Conservation (phyloP, 1,284 basidiomycete genomes). For the Ustilago vetiveriae region DNA sequence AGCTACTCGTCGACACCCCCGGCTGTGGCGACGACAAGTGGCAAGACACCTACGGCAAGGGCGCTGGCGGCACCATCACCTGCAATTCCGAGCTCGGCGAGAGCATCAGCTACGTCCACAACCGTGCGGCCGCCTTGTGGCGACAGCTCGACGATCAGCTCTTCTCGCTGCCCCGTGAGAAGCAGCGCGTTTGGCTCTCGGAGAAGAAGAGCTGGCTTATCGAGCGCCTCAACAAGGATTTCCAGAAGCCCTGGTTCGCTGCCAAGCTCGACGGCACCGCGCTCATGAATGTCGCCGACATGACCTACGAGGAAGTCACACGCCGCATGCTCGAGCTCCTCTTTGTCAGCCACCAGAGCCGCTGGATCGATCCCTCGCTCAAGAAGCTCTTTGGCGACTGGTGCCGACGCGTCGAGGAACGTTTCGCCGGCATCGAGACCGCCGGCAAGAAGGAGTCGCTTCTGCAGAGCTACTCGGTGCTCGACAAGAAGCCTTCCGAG, state of each 20-base stretch:
- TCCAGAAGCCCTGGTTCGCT: conserved; percentile 76
- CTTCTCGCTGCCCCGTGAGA: conserved; percentile 93
- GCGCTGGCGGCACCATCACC: conserved; percentile 90
- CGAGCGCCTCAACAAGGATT: conserved; percentile 90
- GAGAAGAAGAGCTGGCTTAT: conserved; percentile 91
- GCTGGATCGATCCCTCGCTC: conserved; percentile 94
- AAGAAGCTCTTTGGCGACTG: conserved; percentile 96
- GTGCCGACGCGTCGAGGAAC: conserved; percentile 89
- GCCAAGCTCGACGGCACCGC: conserved; percentile 72
- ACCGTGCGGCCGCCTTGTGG: conserved; percentile 94
- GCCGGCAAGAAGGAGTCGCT: conserved; percentile 56
- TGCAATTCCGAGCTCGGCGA: conserved; percentile 98
- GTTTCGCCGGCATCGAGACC: conserved; percentile 70
- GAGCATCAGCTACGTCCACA: conserved; percentile 92
- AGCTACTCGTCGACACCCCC: conserved; percentile 91
- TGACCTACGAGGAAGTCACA: conserved; percentile 98
- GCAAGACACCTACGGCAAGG: conserved; percentile 92
- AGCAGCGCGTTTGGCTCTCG: conserved; percentile 85
- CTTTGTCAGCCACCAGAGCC: conserved; percentile 88
- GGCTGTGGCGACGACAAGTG: conserved; percentile 90
- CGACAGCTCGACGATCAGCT: conserved; percentile 91
- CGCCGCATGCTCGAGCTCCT: conserved; percentile 90
- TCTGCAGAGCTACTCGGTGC: conserved; percentile 80
- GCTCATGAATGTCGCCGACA: conserved; percentile 83
- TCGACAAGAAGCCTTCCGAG: conserved; percentile 79